Base-by-base conservation (phyloP, 2,329 filamentous ascomycete genomes). In the Scytalidium sp. region DNA sequence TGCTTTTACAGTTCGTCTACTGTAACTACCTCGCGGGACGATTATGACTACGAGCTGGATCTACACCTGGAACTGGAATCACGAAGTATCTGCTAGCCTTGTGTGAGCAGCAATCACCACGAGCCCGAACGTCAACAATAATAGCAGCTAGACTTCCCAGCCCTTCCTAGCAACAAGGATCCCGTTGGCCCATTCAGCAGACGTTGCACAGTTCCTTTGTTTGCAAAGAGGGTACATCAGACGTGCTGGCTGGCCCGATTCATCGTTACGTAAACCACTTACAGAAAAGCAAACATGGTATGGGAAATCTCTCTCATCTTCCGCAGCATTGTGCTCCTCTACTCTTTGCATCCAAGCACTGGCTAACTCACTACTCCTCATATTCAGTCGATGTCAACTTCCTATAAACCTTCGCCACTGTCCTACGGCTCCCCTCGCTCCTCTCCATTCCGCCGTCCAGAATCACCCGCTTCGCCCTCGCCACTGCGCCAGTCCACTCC, bases 391-490 rank as follows among this genome's bases (percentile, higher is more conserved):
- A 63, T 62, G 58, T 52, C 60, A 46, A 65, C 74, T 45, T 72
- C 80, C 50, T 89, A 86, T 69, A 88, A 88, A 67, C 84, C 85
- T 13, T 88, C 85, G 20, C 84, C 84, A 48, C 71, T 89, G 53
- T 85, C 85, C 52, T 88, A 87, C 69, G 84, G 84, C 56, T 85
- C 87, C 58, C 83, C 87, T 58, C 82, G 88, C 65, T 79, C 72
- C 62, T 86, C 83, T 45, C 83, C 83, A 11, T 86, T 86, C 64
- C 78, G 82, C 51, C 71, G 82, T 57, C 75, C 80, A 47, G 80
- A 82, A 58, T 83, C 81, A 19, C 80, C 83, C 19, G 76, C 80
- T 20, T 88, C 87, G 9, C 84, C 87, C 2, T 86, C 81, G 27
- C 71, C 79, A 21, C 69, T 88, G 50, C 79, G 84, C 55, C 80